These are phyloP conservation scores for Phytophthora hibernalis DNA, from an alignment of 352 stramenopile genomes.

Conservation along the genomic window DNA sequence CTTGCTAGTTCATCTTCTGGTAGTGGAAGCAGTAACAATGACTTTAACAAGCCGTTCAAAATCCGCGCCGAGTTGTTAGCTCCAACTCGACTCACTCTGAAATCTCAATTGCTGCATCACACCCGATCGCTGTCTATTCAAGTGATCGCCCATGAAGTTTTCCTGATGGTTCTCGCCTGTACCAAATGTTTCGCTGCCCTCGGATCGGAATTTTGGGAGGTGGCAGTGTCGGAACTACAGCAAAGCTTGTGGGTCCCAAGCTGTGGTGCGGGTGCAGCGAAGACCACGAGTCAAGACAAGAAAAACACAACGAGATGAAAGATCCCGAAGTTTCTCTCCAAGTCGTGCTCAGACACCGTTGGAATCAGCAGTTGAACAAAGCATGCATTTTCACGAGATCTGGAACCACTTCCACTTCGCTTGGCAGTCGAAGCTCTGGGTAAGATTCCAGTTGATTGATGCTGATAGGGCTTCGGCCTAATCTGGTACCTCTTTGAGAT, in stretches of 20 bases:
- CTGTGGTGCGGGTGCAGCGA: constrained; percentile 45
- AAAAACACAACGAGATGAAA: constrained; percentile 9
- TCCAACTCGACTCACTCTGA: constrained; percentile 42
- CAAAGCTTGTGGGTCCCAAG: constrained; percentile 51
- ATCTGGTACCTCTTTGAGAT: constrained; percentile 12
- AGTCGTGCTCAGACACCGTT: constrained; percentile 4
- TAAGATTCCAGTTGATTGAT: neutral
- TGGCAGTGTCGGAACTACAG: constrained; percentile 56
- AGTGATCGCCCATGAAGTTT: constrained; percentile 55
- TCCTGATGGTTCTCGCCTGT: constrained; percentile 42
- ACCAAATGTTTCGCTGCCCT: constrained; percentile 40
- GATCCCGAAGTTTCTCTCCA: neutral
- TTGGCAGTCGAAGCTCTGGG: constrained; percentile 30
- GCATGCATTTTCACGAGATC: neutral
- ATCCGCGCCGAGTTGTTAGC: constrained; percentile 49
- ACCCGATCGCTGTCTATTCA: constrained; percentile 40
- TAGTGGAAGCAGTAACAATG: constrained; percentile 20
- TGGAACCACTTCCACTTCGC: constrained; percentile 19
- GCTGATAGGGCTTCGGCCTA: neutral
- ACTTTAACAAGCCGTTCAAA: constrained; percentile 43
- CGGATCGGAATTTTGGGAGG: constrained; percentile 62
- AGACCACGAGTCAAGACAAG: constrained; percentile 26
- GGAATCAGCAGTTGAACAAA: constrained; percentile 1
- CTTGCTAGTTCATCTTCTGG: neutral
- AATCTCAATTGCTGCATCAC: constrained; percentile 43